Percentiles rank a stretch among this genome's conserved stretches.
Conservation (phyloP, 805 yeast species). For the Saccharomycopsis vini region DNA sequence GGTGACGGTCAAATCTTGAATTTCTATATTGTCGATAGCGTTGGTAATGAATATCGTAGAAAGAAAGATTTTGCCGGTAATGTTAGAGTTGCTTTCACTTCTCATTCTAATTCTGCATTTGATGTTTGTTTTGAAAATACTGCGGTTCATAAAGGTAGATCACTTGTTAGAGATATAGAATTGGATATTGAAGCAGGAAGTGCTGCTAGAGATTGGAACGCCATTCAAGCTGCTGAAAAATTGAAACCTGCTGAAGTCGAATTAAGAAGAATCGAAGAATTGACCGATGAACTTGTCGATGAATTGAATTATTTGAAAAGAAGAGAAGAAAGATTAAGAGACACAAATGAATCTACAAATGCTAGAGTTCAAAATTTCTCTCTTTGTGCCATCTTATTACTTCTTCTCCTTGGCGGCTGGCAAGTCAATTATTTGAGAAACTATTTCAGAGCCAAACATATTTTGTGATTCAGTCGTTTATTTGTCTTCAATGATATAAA, state of each 20-base stretch:
- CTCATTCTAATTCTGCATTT: conserved; percentile 73
- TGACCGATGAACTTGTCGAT: conserved; percentile 69
- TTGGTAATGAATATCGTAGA: conserved; percentile 79
- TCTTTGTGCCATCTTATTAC: conserved; percentile 52
- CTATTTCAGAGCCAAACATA: conserved; percentile 82
- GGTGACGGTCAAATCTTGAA: conserved; percentile 86
- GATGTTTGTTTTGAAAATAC: conserved; percentile 86
- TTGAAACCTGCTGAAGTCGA: conserved; percentile 89
- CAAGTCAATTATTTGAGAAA: conserved; percentile 87
- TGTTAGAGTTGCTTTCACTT: conserved; percentile 72
- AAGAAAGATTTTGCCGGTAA: conserved; percentile 68
- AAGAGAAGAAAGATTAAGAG: conserved; percentile 90
- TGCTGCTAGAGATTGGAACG: conserved; percentile 97
- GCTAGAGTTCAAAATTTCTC: conserved; percentile 87
- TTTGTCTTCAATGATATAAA: neutral
- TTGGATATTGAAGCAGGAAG: conserved; percentile 93
- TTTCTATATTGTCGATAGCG: conserved; percentile 60
- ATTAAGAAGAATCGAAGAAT: conserved; percentile 76
- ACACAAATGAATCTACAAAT: conserved; percentile 95
- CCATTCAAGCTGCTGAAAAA: conserved; percentile 84
- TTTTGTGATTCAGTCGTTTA: conserved; percentile 24
- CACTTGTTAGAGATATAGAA: conserved; percentile 63
- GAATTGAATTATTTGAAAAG: conserved; percentile 77
- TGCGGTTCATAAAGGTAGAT: conserved; percentile 31
- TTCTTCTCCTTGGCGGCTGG: conserved; percentile 81